Evolutionary conservation across 306 rosid genomes (phyloP).

Genomic region (Malus fusca): DNA sequence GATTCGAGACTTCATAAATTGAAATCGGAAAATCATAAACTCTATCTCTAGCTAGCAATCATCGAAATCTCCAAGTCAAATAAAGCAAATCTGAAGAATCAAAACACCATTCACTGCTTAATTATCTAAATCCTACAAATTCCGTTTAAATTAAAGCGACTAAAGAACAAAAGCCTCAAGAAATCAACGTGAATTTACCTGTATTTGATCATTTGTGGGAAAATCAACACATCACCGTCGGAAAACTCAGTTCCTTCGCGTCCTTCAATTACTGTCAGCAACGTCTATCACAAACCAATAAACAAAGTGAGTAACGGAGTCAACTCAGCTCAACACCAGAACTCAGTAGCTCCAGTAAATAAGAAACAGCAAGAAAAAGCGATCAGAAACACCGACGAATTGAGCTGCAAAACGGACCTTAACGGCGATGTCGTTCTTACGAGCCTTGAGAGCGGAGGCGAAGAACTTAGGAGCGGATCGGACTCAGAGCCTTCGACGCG

Average conservation of each 20-base stretch:
- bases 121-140: not conserved
- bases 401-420: slow-evolving; percentile 26
- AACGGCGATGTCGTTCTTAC: slow-evolving; percentile 45
- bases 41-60: not conserved
- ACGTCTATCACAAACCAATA: no score
- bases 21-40: not conserved
- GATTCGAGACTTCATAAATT: not conserved
- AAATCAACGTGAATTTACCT: no score
- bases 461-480: slow-evolving; percentile 59
- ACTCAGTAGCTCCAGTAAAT: no score
- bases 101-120: not conserved
- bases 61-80: not conserved
- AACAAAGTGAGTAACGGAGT: no score
- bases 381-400: not conserved
- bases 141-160: not conserved
- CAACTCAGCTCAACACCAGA: no score
- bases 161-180: no score
- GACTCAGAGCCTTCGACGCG: no score
- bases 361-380: no score
- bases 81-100: not conserved
- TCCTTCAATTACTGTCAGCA: no score
- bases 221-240: no score
- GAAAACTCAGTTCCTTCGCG: no score
- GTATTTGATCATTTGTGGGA: no score
- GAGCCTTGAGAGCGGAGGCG: slow-evolving; percentile 41